These are phyloP conservation scores for Hypoxylon sp. DNA, from an alignment of 2,329 filamentous ascomycete species.

Conservation along the genomic window DNA sequence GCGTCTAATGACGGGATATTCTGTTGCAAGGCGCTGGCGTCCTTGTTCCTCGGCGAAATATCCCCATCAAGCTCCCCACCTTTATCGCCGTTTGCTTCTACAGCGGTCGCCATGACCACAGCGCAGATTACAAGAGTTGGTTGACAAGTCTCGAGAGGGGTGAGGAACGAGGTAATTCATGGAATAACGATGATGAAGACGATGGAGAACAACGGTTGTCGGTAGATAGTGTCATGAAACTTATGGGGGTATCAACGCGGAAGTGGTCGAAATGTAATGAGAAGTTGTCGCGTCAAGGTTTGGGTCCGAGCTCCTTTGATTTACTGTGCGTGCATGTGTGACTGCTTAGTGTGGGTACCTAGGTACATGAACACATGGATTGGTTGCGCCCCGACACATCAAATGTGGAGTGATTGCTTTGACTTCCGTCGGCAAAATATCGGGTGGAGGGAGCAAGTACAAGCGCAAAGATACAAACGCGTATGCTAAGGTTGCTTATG, in stretches of 20 bases:
- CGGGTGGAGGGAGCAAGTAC: not conserved
- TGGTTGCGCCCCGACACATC: too few relatives aligned
- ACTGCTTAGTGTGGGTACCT: not conserved
- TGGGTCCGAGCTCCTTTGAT: constrained; percentile 24
- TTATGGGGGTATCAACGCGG: constrained; percentile 8
- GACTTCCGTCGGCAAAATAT: constrained; percentile 3
- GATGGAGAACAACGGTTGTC: constrained; percentile 3
- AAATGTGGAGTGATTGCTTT: too few relatives aligned
- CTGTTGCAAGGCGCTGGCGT: constrained; percentile 51
- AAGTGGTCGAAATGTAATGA: constrained; percentile 12
- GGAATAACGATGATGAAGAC: not conserved
- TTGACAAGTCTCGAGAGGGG: not conserved
- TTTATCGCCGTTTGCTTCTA: constrained; percentile 43
- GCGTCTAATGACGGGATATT: constrained; percentile 53
- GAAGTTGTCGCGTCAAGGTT: constrained; percentile 41
- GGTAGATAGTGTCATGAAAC: constrained; percentile 9
- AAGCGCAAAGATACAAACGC: too few relatives aligned
- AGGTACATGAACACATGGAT: not conserved
- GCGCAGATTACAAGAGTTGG: constrained; percentile 4
- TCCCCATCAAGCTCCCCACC: constrained; percentile 48
- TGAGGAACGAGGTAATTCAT: not conserved
- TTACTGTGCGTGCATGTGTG: not conserved
- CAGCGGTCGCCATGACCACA: constrained; percentile 44
- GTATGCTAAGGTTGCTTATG: too few relatives aligned
- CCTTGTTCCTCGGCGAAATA: constrained; percentile 57